phyloP scores from a whole-genome alignment of 2,329 filamentous ascomycete genomes.

The Colletotrichum sp. region DNA sequence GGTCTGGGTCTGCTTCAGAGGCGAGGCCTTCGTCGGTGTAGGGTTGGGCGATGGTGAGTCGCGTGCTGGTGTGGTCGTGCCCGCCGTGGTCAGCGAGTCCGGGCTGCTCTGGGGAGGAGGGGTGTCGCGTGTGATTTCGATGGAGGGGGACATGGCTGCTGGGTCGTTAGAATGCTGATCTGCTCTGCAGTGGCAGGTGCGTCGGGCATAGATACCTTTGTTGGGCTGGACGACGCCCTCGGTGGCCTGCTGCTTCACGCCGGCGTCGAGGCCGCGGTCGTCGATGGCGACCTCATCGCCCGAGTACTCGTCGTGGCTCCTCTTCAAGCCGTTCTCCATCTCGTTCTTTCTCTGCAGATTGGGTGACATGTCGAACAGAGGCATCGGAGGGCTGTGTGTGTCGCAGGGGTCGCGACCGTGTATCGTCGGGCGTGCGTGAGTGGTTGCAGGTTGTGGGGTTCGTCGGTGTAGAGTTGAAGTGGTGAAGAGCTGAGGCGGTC shows the following conservation, averaged over 20 bases:
- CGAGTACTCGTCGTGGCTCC: conserved; percentile 50
- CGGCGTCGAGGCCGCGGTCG: conserved; percentile 3
- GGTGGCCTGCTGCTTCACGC: conserved; percentile 15
- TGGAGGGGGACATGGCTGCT: neutral
- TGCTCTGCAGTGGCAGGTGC: neutral
- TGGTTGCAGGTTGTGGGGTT: neutral
- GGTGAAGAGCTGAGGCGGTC: neutral
- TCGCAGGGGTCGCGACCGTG: conserved; percentile 1
- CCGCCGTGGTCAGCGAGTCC: conserved; percentile 43
- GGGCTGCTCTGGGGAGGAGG: conserved; percentile 12
- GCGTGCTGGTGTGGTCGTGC: conserved; percentile 42
- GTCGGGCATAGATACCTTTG: neutral
- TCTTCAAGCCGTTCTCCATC: conserved; percentile 48
- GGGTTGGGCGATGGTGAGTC: conserved; percentile 37
- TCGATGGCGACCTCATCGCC: conserved; percentile 31
- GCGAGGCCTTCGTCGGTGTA: conserved; percentile 18
- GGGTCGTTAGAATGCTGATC: neutral
- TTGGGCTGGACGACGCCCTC: neutral
- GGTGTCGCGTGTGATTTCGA: conserved; percentile 16
- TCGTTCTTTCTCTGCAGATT: conserved; percentile 46
- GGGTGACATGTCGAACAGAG: conserved; percentile 50
- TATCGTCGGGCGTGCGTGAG: neutral
- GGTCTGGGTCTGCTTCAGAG: neutral
- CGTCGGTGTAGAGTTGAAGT: neutral
- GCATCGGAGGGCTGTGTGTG: conserved; percentile 39